Evolutionary conservation across 129 eudicot species (phyloP).

Genomic region (Flaveria linearis): DNA sequence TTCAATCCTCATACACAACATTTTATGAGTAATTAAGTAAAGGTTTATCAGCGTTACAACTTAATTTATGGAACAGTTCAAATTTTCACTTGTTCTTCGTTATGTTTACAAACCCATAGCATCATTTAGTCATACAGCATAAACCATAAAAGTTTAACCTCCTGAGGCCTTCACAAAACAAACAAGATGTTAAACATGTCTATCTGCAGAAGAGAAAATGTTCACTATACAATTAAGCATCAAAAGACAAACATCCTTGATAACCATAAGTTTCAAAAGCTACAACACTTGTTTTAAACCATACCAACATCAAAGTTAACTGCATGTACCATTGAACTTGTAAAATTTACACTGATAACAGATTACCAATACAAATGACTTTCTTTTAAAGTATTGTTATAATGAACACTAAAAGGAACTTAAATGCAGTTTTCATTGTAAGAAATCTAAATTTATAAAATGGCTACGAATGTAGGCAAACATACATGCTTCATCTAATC

Average conservation of each 20-base stretch:
- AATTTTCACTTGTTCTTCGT: background rate
- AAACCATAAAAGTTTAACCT: background rate
- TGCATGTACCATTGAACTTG: background rate
- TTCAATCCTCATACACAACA: too few relatives aligned
- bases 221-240: too few relatives aligned
- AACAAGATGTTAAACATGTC: background rate
- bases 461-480: constrained; percentile 20
- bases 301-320: background rate
- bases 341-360: background rate
- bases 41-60: too few relatives aligned
- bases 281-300: too few relatives aligned
- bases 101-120: background rate
- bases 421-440: constrained; percentile 20
- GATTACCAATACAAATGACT: constrained; percentile 13
- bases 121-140: background rate
- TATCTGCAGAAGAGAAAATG: too few relatives aligned
- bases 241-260: too few relatives aligned
- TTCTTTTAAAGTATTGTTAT: constrained; percentile 1
- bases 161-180: background rate
- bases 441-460: constrained; percentile 14
- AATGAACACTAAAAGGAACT: constrained; percentile 13
- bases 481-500: constrained; percentile 23
- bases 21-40: too few relatives aligned
- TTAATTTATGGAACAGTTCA: too few relatives aligned
- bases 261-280: too few relatives aligned